Base-by-base conservation (phyloP, 179 eudicot genomes). In the Nepenthes alata region DNA sequence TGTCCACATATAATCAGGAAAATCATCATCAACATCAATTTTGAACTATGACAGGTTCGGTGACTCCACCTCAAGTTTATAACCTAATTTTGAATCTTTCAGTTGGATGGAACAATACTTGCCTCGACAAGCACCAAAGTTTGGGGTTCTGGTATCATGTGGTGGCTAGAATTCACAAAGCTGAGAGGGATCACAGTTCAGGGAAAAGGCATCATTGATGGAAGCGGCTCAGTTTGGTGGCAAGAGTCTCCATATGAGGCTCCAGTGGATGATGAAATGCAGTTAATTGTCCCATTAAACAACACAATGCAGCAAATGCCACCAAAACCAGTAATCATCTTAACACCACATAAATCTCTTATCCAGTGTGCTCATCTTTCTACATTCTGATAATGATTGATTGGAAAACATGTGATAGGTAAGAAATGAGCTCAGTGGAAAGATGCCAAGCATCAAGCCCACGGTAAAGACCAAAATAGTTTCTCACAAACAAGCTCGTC, bases 211-310 rank as follows among this genome's bases (percentile, higher is more conserved):
- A 58, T 62, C 35, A 84, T 91, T 35, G 98, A 91, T 60, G 98
- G 98, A 58, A 83, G 85, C 34, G 98, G 96, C 44, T 78, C 93
- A 0, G 80, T 77, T 61, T 89, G 98, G 98, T 91, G 98, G 98
- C 70, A 77, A 63, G 78, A 80, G 14, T 75, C 81, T 60, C 74
- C 81, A 5, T 65, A 60, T 5, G 83, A 77, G 12, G 65, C 72
- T 61, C 79, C 86, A 6, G 37, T 68, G 16, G 81, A 83, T 8
- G 78, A 77, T 55, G 89, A 86, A 72, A 59, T 70, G 13, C 64
- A 71, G 55, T 51, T 78, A 62, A 55, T 78, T 39, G 11, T 74
- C 65, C 88, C 95, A 49, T 59, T 80, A 14, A 83, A 83, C 71
- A 66, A 57, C 72, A 81, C 87, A 5, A 41, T 44, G 16, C 55